Evolutionary conservation across 2,329 filamentous ascomycete species (phyloP).

Genomic region (Exophiala oligosperma): DNA sequence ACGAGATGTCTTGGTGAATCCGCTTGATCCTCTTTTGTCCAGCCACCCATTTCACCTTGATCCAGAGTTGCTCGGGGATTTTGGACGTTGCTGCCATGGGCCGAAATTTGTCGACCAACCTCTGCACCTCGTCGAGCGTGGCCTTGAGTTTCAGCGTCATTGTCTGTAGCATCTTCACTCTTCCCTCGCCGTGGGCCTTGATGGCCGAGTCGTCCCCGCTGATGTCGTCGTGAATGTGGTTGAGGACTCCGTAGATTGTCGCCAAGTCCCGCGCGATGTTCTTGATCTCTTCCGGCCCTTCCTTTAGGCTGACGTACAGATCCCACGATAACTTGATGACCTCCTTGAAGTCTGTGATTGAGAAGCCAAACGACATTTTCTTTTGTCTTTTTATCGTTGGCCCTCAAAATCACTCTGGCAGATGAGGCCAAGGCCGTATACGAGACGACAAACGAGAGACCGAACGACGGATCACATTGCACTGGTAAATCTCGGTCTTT

Average conservation of each 20-base stretch:
- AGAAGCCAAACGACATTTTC: slow-evolving; percentile 4
- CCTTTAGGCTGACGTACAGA: slow-evolving; percentile 1
- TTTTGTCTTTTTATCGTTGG: background rate
- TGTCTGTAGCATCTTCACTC: slow-evolving; percentile 1
- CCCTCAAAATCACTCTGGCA: too few species aligned
- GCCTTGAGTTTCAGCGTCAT: slow-evolving; percentile 3
- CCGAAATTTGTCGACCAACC: slow-evolving; percentile 5
- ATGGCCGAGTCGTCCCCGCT: background rate
- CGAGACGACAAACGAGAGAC: too few species aligned
- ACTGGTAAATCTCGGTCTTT: too few species aligned
- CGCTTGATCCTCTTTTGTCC: background rate
- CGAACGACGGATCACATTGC: too few species aligned
- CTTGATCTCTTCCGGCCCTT: slow-evolving; percentile 6
- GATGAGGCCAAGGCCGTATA: too few species aligned
- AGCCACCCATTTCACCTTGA: too few species aligned
- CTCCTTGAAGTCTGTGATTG: slow-evolving; percentile 1
- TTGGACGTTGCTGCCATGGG: background rate
- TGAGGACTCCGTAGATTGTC: background rate
- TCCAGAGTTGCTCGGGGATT: too few species aligned
- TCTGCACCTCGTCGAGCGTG: slow-evolving; percentile 2
- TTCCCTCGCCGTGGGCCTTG: slow-evolving; percentile 1
- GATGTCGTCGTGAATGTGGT: slow-evolving; percentile 4
- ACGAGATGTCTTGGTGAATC: slow-evolving; percentile 5
- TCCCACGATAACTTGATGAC: slow-evolving; percentile 7
- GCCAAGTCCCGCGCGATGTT: background rate